These are phyloP conservation scores for Penicillium taxi DNA, from an alignment of 495 filamentous ascomycete species.

Conservation along the genomic window DNA sequence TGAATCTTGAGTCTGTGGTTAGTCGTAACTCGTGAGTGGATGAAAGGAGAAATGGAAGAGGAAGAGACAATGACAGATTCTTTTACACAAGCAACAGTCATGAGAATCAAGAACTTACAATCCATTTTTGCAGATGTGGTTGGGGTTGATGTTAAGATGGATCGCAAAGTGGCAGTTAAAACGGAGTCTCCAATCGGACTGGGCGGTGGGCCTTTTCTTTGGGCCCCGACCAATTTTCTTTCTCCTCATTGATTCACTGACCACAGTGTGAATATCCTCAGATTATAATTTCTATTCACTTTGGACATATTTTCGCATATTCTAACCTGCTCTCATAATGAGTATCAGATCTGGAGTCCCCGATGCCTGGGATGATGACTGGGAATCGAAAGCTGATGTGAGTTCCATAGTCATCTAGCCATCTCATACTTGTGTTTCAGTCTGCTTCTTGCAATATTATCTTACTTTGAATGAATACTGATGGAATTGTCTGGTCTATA, in stretches of 20 bases:
- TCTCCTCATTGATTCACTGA: constrained; percentile 1
- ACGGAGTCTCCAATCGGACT: constrained; percentile 8
- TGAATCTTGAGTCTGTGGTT: constrained; percentile 11
- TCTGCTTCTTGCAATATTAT: no score
- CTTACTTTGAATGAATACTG: no score
- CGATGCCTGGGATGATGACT: constrained; percentile 89
- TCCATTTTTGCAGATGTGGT: no score
- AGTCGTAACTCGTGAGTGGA: no score
- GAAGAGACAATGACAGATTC: no score
- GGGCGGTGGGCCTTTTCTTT: constrained; percentile 23
- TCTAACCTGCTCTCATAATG: no score
- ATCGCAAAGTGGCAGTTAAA: constrained; percentile 1
- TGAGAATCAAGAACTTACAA: no score
- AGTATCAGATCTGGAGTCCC: constrained; percentile 48
- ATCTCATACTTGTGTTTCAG: no score
- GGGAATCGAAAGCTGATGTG: constrained; percentile 73
- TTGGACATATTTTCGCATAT: no score
- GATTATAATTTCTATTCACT: constrained; percentile 1
- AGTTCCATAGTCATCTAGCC: no score
- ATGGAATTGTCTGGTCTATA: no score
- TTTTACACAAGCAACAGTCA: no score
- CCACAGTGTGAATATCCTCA: not conserved
- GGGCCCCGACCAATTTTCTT: constrained; percentile 19
- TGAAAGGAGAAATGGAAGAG: constrained; percentile 2
- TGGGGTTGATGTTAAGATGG: not conserved